Base-by-base conservation (phyloP, 2,329 filamentous ascomycete species). In the Dryadomyces quercus-mongolicae region DNA sequence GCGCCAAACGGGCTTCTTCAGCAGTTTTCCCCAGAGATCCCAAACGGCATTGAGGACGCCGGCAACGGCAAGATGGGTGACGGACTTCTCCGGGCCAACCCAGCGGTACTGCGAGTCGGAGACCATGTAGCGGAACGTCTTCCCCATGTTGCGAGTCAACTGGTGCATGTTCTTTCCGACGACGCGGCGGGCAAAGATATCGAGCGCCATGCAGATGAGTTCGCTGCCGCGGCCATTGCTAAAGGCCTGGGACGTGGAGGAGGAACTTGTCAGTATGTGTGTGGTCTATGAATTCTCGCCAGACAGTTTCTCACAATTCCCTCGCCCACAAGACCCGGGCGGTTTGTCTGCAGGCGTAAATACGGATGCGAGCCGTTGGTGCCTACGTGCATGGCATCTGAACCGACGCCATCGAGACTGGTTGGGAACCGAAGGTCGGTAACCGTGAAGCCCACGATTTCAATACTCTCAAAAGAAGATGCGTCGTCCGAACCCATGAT, bases 301-400 rank as follows among this genome's bases (percentile, higher is more conserved):
- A 31, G 25, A 31, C 25, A 31, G 4, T 4, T 31, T 31, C 25
- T 31, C 25, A 31, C 84, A 86, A 91, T 91, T 63, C 87, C 87
- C 65, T 92, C 86, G 20, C 87, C 87, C 2, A 76, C 76, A 63
- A 78, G 78, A 13, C 77, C 66, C 0, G 84, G 84, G 66, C 93
- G 85, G 1, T 53, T 53, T 20, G 90, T 95, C 65, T 88, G 74
- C 51, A 95, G 73, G 63, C 95, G 91, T 68, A 89, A 94, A 74
- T 95, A 95, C 16, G 90, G 89, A 15, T 89, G 78, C 1, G 88
- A 94, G 71, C 95, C 95, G 70, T 95, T 89, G 57, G 88, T 87
- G 1, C 89, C 89, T 4, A 87, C 86, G 66, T 95, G 95, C 90
- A 95, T 95, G 65, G 92, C 90, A 79, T 95, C 90, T 10, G 88